phyloP scores from a whole-genome alignment of 2,329 filamentous ascomycete genomes.

The Trematosphaeria pertusa region DNA sequence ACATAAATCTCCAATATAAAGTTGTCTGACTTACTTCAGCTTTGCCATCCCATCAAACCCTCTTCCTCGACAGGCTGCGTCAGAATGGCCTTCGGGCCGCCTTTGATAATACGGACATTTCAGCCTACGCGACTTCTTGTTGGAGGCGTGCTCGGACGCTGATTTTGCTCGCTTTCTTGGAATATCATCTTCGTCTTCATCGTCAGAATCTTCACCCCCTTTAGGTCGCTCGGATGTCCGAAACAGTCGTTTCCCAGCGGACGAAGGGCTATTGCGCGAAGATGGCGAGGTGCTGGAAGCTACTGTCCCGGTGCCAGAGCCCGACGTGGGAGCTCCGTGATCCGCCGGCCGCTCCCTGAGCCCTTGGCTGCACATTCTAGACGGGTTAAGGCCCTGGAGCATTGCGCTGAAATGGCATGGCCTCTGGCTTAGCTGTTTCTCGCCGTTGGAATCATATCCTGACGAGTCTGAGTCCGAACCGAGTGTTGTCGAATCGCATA shows the following conservation, averaged over 20 bases:
- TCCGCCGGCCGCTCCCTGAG: too few species aligned
- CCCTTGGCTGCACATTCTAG: too few species aligned
- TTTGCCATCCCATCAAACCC: conserved; percentile 2
- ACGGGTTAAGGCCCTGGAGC: too few species aligned
- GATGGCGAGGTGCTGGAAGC: too few species aligned
- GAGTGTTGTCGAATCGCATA: too few species aligned
- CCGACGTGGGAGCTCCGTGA: too few species aligned
- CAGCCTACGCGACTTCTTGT: neutral
- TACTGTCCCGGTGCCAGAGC: too few species aligned
- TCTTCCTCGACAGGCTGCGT: neutral
- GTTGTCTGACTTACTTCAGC: neutral
- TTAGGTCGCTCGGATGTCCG: neutral
- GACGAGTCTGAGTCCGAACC: too few species aligned
- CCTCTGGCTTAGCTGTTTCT: too few species aligned
- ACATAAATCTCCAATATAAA: neutral
- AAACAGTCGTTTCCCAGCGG: neutral
- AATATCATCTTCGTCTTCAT: neutral
- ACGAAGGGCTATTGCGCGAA: too few species aligned
- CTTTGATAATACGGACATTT: conserved; percentile 6
- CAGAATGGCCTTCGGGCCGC: neutral
- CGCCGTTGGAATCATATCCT: too few species aligned
- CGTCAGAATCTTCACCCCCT: neutral
- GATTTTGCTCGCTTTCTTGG: neutral
- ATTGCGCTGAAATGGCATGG: too few species aligned
- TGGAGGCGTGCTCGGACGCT: neutral